Conservation (phyloP, 306 rosid species). For the Ormosia emarginata region DNA sequence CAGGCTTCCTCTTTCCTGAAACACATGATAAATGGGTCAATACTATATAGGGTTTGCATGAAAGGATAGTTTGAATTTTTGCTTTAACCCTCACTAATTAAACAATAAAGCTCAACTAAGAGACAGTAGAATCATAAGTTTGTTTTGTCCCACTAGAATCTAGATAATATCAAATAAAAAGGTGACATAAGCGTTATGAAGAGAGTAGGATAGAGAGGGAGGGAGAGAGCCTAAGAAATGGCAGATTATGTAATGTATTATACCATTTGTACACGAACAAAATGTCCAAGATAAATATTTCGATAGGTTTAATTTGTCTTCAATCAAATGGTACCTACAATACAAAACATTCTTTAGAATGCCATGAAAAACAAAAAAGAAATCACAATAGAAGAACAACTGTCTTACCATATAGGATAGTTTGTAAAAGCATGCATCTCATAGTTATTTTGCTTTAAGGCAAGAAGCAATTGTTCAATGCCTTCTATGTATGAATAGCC, state of each 20-base stretch:
- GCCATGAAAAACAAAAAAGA: conserved; percentile 17
- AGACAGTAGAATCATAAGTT: conserved; percentile 5
- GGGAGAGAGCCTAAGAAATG: neutral
- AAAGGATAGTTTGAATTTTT: neutral
- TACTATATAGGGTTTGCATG: conserved; percentile 1
- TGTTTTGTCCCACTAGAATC: neutral
- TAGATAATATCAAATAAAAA: conserved; percentile 5
- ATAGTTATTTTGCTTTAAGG: conserved; percentile 61
- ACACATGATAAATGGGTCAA: conserved; percentile 19
- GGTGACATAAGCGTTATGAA: neutral
- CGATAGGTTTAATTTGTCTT: conserved; percentile 70
- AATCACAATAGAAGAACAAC: conserved; percentile 1
- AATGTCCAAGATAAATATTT: conserved; percentile 92
- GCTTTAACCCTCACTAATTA: neutral
- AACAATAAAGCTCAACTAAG: conserved; percentile 4
- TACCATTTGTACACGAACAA: conserved; percentile 75
- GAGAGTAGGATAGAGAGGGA: neutral
- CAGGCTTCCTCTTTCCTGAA: conserved; percentile 96
- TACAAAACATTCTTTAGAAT: conserved; percentile 11
- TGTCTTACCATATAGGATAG: conserved; percentile 79
- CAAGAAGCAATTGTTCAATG: conserved; percentile 68
- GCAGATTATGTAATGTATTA: conserved; percentile 5
- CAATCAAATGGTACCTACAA: conserved; percentile 80
- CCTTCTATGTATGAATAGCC: conserved; percentile 80
- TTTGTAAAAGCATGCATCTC: conserved; percentile 98